These are phyloP conservation scores for Cryphonectria japonica DNA, from an alignment of 2,329 filamentous ascomycete species.

Conservation along the genomic window DNA sequence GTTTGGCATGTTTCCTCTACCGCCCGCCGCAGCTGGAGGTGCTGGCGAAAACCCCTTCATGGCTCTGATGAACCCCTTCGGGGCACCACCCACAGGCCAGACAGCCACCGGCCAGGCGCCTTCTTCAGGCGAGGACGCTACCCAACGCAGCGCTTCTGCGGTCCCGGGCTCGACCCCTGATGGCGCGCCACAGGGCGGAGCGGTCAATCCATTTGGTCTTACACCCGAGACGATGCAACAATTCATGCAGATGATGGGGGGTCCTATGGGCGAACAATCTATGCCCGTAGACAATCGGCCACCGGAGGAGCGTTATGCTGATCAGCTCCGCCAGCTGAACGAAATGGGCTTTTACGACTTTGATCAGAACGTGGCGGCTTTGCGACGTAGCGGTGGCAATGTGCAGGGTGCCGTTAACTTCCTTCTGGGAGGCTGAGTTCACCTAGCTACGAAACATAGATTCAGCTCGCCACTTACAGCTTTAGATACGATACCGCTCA, in stretches of 20 bases:
- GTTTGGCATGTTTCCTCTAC: slow-evolving; percentile 45
- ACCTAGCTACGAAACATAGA: neutral
- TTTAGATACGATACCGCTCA: neutral
- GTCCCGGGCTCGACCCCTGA: slow-evolving; percentile 42
- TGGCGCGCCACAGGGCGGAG: slow-evolving; percentile 43
- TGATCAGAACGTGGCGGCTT: slow-evolving; percentile 85
- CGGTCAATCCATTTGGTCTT: slow-evolving; percentile 48
- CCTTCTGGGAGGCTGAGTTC: slow-evolving; percentile 51
- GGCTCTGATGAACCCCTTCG: slow-evolving; percentile 49
- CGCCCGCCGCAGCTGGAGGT: slow-evolving; percentile 32
- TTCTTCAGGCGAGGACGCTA: slow-evolving; percentile 30
- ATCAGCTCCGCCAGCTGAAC: slow-evolving; percentile 89
- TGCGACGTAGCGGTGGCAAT: slow-evolving; percentile 87
- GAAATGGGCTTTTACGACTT: slow-evolving; percentile 99
- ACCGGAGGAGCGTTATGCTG: slow-evolving; percentile 90
- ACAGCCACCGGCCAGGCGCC: slow-evolving; percentile 35
- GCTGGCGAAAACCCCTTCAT: slow-evolving; percentile 43
- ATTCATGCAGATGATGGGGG: slow-evolving; percentile 57
- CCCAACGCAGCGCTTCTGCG: slow-evolving; percentile 32
- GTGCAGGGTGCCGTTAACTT: slow-evolving; percentile 90
- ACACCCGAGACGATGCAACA: slow-evolving; percentile 61
- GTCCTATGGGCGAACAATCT: slow-evolving; percentile 45
- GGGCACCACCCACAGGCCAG: slow-evolving; percentile 35
- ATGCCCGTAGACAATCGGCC: slow-evolving; percentile 79
- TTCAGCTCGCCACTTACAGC: neutral